A percentile compares a stretch with the other conserved stretches of the same genome.
These are phyloP conservation scores for Colletotrichum phormii DNA, from an alignment of 2,329 filamentous ascomycete genomes.

Conservation along the genomic window DNA sequence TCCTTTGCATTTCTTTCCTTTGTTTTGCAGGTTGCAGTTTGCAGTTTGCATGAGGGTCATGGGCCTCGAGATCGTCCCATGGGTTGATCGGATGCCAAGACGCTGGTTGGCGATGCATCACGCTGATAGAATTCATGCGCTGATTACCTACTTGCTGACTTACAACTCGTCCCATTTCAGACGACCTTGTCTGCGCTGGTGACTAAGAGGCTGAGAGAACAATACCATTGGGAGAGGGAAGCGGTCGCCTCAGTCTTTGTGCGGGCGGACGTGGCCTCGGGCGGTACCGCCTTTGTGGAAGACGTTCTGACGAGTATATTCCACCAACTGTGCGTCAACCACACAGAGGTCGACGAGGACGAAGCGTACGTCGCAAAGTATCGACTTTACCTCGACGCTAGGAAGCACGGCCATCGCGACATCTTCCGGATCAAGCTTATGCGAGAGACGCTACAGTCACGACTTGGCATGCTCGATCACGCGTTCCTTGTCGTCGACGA, in stretches of 20 bases:
- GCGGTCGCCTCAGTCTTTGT: background rate
- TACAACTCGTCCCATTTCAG: background rate
- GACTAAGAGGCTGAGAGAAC: background rate
- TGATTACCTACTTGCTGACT: background rate
- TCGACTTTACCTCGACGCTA: constrained; percentile 10
- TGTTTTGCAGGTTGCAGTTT: background rate
- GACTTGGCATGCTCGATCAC: constrained; percentile 8
- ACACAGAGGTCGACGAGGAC: background rate
- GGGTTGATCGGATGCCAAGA: constrained; percentile 7
- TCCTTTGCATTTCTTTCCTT: background rate
- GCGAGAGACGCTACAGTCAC: background rate
- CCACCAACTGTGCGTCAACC: constrained; percentile 4
- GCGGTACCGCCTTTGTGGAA: constrained; percentile 4
- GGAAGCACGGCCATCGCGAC: constrained; percentile 27
- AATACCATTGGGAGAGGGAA: background rate
- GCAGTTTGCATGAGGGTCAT: background rate
- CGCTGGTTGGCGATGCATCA: constrained; percentile 1
- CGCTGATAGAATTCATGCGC: background rate
- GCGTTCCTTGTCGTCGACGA: constrained; percentile 3
- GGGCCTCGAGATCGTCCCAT: constrained; percentile 2
- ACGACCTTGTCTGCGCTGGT: background rate
- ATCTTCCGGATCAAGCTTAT: constrained; percentile 19
- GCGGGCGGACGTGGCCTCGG: background rate
- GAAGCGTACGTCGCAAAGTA: constrained; percentile 16
- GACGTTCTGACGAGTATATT: background rate